A percentile compares a stretch with the other conserved stretches of the same genome.
These are phyloP conservation scores for Melastoma candidum DNA, from an alignment of 441 rosid genomes.

Conservation along the genomic window DNA sequence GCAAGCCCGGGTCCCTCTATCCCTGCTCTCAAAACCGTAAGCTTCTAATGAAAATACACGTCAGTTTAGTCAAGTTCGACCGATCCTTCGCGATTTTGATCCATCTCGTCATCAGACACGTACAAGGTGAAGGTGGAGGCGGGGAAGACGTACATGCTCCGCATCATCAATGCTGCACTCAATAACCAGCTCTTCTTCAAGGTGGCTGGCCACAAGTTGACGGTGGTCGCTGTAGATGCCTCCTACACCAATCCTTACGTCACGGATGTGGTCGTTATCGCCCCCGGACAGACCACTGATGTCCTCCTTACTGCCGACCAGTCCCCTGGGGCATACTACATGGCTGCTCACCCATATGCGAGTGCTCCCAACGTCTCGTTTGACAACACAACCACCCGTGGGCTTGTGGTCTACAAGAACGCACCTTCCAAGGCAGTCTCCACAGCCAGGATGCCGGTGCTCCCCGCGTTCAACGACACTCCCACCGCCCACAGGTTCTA, in stretches of 20 bases:
- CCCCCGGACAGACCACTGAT: neutral
- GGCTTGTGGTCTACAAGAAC: constrained; percentile 34
- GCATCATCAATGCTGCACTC: constrained; percentile 12
- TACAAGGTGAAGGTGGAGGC: constrained; percentile 3
- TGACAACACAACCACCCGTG: constrained; percentile 56
- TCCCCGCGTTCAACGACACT: constrained; percentile 58
- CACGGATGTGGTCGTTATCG: constrained; percentile 1
- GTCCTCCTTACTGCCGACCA: constrained; percentile 6
- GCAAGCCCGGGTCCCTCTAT: constrained; percentile 1
- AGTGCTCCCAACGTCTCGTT: constrained; percentile 26
- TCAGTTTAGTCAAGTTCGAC: neutral
- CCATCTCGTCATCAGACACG: neutral
- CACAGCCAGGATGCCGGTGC: constrained; percentile 40
- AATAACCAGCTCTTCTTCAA: constrained; percentile 4
- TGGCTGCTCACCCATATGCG: constrained; percentile 61
- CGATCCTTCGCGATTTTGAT: no score
- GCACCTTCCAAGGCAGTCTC: constrained; percentile 8
- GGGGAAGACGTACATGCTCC: constrained; percentile 7
- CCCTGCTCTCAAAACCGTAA: constrained; percentile 6
- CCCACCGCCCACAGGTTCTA: constrained; percentile 56
- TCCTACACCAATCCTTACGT: constrained; percentile 1
- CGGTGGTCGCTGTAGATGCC: constrained; percentile 4
- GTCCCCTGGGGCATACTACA: constrained; percentile 15
- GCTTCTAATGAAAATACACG: neutral
- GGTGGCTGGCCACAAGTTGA: constrained; percentile 6